Conservation (phyloP, 768 basidiomycete genomes). For the Leccinum uliginosum region DNA sequence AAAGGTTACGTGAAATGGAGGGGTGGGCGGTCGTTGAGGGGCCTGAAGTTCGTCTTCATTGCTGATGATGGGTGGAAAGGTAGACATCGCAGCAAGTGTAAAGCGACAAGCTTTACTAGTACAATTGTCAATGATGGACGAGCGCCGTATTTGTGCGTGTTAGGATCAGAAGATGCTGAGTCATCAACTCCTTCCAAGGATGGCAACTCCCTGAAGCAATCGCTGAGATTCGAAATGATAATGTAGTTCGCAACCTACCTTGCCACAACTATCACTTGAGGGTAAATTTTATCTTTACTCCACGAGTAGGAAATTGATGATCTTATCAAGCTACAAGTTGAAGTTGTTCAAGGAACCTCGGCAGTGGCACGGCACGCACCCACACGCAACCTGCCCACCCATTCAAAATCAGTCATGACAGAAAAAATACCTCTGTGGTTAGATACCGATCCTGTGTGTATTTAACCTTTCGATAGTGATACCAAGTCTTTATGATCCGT, state of each 20-base stretch:
- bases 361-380: background rate
- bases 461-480: background rate
- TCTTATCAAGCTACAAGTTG: too few relatives aligned
- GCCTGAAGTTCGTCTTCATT: conserved; percentile 56
- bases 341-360: too few relatives aligned
- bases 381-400: too few relatives aligned
- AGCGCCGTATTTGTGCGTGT: conserved; percentile 21
- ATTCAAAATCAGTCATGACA: conserved; percentile 5
- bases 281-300: too few relatives aligned
- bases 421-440: conserved; percentile 44
- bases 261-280: too few relatives aligned
- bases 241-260: too few relatives aligned
- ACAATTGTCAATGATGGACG: too few relatives aligned
- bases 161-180: conserved; percentile 16
- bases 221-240: too few relatives aligned
- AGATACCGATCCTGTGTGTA: conserved; percentile 60
- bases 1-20: conserved; percentile 70
- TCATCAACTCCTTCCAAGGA: background rate
- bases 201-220: too few relatives aligned
- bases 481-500: background rate
- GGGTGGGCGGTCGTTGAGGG: conserved; percentile 62
- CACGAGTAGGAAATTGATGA: too few relatives aligned
- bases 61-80: conserved; percentile 15
- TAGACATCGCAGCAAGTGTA: conserved; percentile 19
- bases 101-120: background rate